Base-by-base conservation (phyloP, 805 yeast species). In the Wickerhamia fluorescens region DNA sequence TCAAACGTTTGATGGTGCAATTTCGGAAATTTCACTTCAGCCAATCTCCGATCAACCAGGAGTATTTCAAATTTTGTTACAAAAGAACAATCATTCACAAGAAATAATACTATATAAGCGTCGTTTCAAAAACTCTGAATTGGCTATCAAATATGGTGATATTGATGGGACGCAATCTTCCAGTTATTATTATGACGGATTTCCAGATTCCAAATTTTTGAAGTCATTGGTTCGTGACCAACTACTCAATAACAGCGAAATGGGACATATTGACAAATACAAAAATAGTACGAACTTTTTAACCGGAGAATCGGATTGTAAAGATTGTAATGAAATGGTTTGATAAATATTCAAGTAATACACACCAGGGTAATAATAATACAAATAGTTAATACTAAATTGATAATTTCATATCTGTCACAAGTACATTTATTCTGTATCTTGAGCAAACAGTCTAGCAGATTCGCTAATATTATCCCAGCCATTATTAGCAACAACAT, bases 161-260 rank as follows among this genome's bases (percentile, higher is more conserved):
- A 19, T 12, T 6, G 43, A 39, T 19, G 43, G 43, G 2, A 20
- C 22, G 20, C 57, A 51, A 14, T 44, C 53, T 34, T 52, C 51
- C 12, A 39, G 37, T 3, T 55, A 48, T 41, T 51, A 53, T 23
- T 52, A 73, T 29, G 83, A 74, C 20, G 95, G 95, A 19, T 86
- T 86, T 50, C 96, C 96, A 0, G 95, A 87, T 49, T 74, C 89
- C 11, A 87, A 86, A 48, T 68, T 74, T 10, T 56, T 87, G 38
- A 86, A 87, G 53, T 77, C 76, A 35, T 59, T 69, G 28, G 72
- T 86, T 4, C 55, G 92, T 36, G 72, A 77, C 37, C 44, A 56
- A 5, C 53, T 80, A n/a, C 69, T 61, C 27, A 87, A 86, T 0
- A 60, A 53, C 1, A 56, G 61, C 8, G 46, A 56, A 9, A 53